A percentile compares a stretch with the other conserved stretches of the same genome.
These are phyloP conservation scores for Termitomyces eurrhizus DNA, from an alignment of 768 basidiomycete species.

Conservation along the genomic window DNA sequence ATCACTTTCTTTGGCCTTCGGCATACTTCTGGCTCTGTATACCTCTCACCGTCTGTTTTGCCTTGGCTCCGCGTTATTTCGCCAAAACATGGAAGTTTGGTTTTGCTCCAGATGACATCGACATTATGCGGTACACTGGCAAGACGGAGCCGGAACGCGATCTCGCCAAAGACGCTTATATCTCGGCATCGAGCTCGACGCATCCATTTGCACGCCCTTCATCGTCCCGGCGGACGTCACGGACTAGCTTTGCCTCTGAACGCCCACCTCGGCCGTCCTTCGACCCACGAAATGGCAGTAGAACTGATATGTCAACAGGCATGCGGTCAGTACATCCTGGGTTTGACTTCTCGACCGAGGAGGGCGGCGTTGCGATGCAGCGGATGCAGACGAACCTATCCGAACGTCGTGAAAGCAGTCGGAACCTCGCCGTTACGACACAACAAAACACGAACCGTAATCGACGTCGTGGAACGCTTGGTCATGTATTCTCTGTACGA, in stretches of 20 bases:
- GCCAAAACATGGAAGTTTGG: constrained; percentile 66
- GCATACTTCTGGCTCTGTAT: constrained; percentile 87
- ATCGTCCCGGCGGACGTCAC: constrained; percentile 25
- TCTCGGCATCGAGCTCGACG: constrained; percentile 22
- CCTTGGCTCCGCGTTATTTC: constrained; percentile 82
- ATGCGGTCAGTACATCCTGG: constrained; percentile 66
- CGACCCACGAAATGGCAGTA: constrained; percentile 47
- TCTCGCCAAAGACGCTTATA: constrained; percentile 36
- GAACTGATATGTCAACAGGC: constrained; percentile 89
- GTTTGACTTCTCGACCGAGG: constrained; percentile 87
- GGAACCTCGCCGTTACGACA: constrained; percentile 25
- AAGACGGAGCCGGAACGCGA: constrained; percentile 67
- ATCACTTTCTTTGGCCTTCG: constrained; percentile 75
- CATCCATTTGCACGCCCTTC: constrained; percentile 23
- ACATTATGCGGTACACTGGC: constrained; percentile 70
- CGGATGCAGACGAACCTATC: constrained; percentile 81
- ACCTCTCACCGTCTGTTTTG: constrained; percentile 65
- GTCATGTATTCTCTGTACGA: constrained; percentile 30
- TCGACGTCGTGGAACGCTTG: constrained; percentile 22
- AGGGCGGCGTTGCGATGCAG: constrained; percentile 80
- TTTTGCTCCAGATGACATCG: constrained; percentile 78
- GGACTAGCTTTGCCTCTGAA: constrained; percentile 37
- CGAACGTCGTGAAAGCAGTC: constrained; percentile 46
- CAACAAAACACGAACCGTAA: constrained; percentile 15
- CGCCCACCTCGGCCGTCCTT: constrained; percentile 29